These are phyloP conservation scores for Epichloe sylvatica DNA, from an alignment of 2,329 filamentous ascomycete species.

Conservation along the genomic window DNA sequence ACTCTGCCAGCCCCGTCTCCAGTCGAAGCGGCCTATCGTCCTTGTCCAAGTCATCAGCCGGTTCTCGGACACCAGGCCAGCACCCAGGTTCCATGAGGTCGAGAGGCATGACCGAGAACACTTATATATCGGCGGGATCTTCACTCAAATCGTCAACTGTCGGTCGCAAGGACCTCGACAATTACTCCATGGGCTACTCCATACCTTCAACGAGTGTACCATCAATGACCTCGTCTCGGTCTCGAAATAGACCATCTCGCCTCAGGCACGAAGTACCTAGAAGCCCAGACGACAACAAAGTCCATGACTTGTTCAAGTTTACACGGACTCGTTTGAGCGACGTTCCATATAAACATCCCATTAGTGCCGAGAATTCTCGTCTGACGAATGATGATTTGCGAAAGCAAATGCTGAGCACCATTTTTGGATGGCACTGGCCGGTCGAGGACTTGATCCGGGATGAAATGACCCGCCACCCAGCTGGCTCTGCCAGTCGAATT, in stretches of 20 bases:
- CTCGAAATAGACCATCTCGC: constrained; percentile 45
- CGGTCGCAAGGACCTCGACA: constrained; percentile 30
- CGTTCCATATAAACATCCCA: constrained; percentile 63
- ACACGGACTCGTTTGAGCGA: constrained; percentile 69
- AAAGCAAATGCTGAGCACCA: constrained; percentile 78
- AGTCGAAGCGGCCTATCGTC: constrained; percentile 49
- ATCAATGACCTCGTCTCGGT: constrained; percentile 35
- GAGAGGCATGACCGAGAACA: constrained; percentile 45
- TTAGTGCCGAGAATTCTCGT: constrained; percentile 40
- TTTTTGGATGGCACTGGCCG: constrained; percentile 90
- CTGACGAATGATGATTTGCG: constrained; percentile 69
- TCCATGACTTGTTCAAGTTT: constrained; percentile 74
- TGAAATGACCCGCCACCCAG: constrained; percentile 61
- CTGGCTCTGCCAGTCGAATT: constrained; percentile 63
- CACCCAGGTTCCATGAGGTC: constrained; percentile 39
- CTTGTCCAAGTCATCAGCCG: constrained; percentile 38
- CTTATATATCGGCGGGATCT: constrained; percentile 51
- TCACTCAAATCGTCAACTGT: constrained; percentile 29
- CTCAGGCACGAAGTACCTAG: constrained; percentile 67
- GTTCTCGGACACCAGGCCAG: constrained; percentile 36
- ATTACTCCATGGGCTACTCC: constrained; percentile 36
- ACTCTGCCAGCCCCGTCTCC: constrained; percentile 53
- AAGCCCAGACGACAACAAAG: constrained; percentile 58
- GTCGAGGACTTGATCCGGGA: constrained; percentile 70
- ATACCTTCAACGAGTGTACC: constrained; percentile 21